phyloP scores from a whole-genome alignment of 805 yeast species.

The Sungouiella thailandica region DNA sequence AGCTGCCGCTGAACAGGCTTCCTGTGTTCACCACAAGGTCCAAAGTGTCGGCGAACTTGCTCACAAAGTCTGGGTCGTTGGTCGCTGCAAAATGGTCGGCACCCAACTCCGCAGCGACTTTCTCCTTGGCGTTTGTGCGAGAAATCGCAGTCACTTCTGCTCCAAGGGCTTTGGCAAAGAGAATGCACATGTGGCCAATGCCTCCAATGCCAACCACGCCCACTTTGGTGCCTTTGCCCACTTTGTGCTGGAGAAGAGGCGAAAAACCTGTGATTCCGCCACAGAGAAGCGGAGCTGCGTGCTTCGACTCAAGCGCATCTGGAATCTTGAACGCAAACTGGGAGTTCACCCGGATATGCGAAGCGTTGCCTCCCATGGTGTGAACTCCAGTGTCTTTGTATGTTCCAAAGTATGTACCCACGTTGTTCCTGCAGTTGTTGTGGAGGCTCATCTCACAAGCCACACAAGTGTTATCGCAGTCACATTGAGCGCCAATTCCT shows the following conservation, averaged over 20 bases:
- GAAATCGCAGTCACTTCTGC: slow-evolving; percentile 57
- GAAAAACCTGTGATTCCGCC: slow-evolving; percentile 20
- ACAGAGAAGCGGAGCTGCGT: slow-evolving; percentile 17
- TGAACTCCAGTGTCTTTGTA: slow-evolving; percentile 9
- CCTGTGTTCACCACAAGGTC: slow-evolving; percentile 14
- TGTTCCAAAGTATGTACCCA: slow-evolving; percentile 10
- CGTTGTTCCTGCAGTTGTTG: slow-evolving; percentile 11
- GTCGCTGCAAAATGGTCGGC: slow-evolving; percentile 38
- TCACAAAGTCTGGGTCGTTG: slow-evolving; percentile 17
- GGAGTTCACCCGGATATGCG: slow-evolving; percentile 13
- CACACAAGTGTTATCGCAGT: slow-evolving; percentile 10
- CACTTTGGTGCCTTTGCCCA: slow-evolving; percentile 32
- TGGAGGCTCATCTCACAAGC: slow-evolving; percentile 9
- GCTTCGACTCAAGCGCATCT: slow-evolving; percentile 9
- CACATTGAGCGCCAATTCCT: slow-evolving; percentile 68
- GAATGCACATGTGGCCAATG: slow-evolving; percentile 57
- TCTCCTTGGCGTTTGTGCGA: slow-evolving; percentile 45
- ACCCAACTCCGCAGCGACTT: slow-evolving; percentile 49
- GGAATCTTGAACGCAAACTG: slow-evolving; percentile 15
- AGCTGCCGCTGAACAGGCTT: slow-evolving; percentile 14
- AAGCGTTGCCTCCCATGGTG: slow-evolving; percentile 16
- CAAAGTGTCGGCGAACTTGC: slow-evolving; percentile 8
- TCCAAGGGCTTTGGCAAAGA: slow-evolving; percentile 58
- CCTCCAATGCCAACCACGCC: slow-evolving; percentile 67
- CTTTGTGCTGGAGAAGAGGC: slow-evolving; percentile 15